phyloP scores from a whole-genome alignment of 2,329 filamentous ascomycete species.

The Neopestalotiopsis clavispora region DNA sequence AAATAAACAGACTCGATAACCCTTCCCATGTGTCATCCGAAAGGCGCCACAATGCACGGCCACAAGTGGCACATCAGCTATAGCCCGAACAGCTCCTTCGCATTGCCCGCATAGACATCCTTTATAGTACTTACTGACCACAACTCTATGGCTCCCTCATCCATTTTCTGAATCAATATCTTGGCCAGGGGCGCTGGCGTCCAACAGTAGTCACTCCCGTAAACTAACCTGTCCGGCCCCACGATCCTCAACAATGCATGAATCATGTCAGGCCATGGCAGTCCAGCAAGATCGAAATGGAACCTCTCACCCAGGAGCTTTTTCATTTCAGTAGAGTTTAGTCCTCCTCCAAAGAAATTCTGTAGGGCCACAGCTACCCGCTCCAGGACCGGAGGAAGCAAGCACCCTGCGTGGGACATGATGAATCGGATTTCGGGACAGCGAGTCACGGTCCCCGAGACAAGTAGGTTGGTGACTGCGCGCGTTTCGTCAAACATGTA shows the following conservation, averaged over 20 bases:
- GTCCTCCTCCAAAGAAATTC: constrained; percentile 8
- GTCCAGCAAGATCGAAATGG: constrained; percentile 12
- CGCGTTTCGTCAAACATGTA: constrained; percentile 16
- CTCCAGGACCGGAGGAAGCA: constrained; percentile 11
- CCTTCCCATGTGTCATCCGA: too few species aligned
- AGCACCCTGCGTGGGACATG: constrained; percentile 13
- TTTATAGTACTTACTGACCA: background rate
- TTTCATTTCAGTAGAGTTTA: constrained; percentile 13
- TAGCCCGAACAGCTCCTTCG: constrained; percentile 2
- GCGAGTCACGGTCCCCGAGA: constrained; percentile 10
- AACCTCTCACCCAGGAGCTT: constrained; percentile 3
- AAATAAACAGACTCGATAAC: too few species aligned
- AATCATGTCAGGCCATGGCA: constrained; percentile 14
- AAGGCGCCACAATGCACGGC: too few species aligned
- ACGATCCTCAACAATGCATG: constrained; percentile 8
- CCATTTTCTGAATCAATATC: constrained; percentile 5
- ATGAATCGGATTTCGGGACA: constrained; percentile 8
- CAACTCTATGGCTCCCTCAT: background rate
- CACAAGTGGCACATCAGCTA: too few species aligned
- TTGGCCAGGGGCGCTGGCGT: background rate
- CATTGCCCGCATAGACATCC: background rate
- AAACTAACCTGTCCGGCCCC: constrained; percentile 11
- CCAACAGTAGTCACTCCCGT: constrained; percentile 14
- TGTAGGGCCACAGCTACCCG: constrained; percentile 9
- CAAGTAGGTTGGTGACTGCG: constrained; percentile 7